A percentile compares a stretch with the other conserved stretches of the same genome.
These are phyloP conservation scores for Ascochyta viciae-villosae DNA, from an alignment of 2,329 filamentous ascomycete species.

Conservation along the genomic window DNA sequence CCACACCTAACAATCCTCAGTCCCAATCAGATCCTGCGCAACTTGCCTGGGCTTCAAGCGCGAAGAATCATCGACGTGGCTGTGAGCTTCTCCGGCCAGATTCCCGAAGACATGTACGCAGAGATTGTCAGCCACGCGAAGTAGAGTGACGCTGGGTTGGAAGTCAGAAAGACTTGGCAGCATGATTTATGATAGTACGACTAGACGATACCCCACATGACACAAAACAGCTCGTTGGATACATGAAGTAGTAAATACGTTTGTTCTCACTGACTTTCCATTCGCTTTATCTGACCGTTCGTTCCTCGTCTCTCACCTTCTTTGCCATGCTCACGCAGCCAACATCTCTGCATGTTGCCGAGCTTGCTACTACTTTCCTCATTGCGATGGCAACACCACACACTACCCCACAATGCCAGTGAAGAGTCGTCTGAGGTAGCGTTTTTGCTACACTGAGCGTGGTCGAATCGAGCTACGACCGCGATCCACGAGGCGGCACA, in stretches of 20 bases:
- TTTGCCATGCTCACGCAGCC: not conserved
- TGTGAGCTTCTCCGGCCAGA: slow-evolving; percentile 84
- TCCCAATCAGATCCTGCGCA: slow-evolving; percentile 89
- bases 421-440: not conserved
- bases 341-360: not conserved
- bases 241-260: not conserved
- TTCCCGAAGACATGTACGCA: slow-evolving; percentile 87
- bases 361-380: not conserved
- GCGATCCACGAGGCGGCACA: not conserved
- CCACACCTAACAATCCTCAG: slow-evolving; percentile 56
- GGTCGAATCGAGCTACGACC: not conserved
- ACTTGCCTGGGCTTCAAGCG: slow-evolving; percentile 83
- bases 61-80: slow-evolving; percentile 85
- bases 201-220: slow-evolving; percentile 13
- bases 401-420: not conserved
- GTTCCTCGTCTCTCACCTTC: not conserved
- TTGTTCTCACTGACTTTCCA: not conserved
- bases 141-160: slow-evolving; percentile 46
- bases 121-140: slow-evolving; percentile 89
- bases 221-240: not conserved
- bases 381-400: not conserved
- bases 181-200: slow-evolving; percentile 17
- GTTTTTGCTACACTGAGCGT: not conserved
- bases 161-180: not conserved
- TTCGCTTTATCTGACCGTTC: not conserved